Evolutionary conservation across 2,329 filamentous ascomycete genomes (phyloP).

Genomic region (Colletotrichum sp.): DNA sequence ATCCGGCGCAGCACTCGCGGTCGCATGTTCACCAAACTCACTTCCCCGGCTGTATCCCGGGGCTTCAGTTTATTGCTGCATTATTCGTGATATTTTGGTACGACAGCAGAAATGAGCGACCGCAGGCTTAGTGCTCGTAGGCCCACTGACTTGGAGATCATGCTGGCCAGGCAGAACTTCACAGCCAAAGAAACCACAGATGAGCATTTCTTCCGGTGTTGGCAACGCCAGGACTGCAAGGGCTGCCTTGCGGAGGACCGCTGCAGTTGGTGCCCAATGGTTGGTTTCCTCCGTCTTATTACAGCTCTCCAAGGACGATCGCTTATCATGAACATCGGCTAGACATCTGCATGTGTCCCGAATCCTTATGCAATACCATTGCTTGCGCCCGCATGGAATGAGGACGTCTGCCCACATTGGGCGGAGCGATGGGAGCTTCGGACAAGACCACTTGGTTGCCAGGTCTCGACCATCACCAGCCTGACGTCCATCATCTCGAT

Average conservation of each 20-base stretch:
- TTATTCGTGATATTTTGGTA: not conserved
- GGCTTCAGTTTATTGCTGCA: not conserved
- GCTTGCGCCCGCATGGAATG: conserved; percentile 55
- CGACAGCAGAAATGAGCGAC: not conserved
- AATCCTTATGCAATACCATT: conserved; percentile 50
- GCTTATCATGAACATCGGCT: not conserved
- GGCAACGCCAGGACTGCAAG: conserved; percentile 53
- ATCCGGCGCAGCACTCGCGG: not conserved
- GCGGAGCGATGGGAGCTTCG: conserved; percentile 46
- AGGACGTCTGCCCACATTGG: conserved; percentile 58
- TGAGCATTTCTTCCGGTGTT: conserved; percentile 54
- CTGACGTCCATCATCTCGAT: conserved; percentile 40
- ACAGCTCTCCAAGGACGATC: not conserved
- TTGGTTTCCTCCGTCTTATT: conserved; percentile 31
- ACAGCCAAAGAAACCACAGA: conserved; percentile 31
- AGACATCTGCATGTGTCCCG: conserved; percentile 62
- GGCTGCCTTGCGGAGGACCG: conserved; percentile 46
- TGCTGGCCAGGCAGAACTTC: conserved; percentile 31
- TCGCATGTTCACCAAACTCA: not conserved
- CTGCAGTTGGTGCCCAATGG: conserved; percentile 61
- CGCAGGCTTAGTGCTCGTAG: not conserved
- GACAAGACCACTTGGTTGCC: conserved; percentile 41
- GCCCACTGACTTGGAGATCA: not conserved
- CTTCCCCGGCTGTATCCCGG: not conserved
- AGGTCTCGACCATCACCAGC: conserved; percentile 46